These are phyloP conservation scores for Carex arenaria DNA, from an alignment of 202 grass and related monocot genomes.

Conservation along the genomic window DNA sequence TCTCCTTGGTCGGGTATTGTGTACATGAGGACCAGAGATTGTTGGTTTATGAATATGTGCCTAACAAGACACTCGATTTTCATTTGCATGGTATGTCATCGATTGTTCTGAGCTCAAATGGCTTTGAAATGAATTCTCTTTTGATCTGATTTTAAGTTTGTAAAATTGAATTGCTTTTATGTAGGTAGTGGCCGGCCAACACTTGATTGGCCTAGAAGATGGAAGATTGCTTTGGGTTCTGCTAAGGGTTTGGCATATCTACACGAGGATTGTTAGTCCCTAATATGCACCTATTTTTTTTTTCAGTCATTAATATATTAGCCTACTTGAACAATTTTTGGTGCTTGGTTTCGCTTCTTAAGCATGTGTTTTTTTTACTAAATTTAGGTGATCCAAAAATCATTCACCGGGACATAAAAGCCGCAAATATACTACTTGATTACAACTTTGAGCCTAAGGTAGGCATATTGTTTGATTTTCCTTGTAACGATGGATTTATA, in stretches of 20 bases:
- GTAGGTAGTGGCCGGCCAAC: slow-evolving; percentile 52
- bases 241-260: slow-evolving; percentile 88
- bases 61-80: slow-evolving; percentile 82
- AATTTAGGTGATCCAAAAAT: slow-evolving; percentile 70
- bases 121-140: neutral
- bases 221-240: slow-evolving; percentile 72
- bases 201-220: slow-evolving; percentile 67
- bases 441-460: slow-evolving; percentile 81
- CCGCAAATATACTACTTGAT: slow-evolving; percentile 77
- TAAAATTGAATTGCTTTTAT: neutral
- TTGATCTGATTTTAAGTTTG: neutral
- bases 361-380: neutral
- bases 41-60: slow-evolving; percentile 80
- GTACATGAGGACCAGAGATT: slow-evolving; percentile 60
- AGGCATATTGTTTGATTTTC: neutral
- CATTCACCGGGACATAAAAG: slow-evolving; percentile 92
- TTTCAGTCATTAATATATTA: neutral
- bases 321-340: neutral
- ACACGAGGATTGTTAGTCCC: slow-evolving; percentile 80
- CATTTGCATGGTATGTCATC: slow-evolving; percentile 58
- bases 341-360: neutral
- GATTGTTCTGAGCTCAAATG: neutral
- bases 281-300: neutral
- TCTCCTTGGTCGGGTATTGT: slow-evolving; percentile 82
- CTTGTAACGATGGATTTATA: neutral